Percentiles rank a stretch among this genome's conserved stretches.
phyloP scores from a whole-genome alignment of 2,329 filamentous ascomycete genomes.

The Penicillium sumatraense region DNA sequence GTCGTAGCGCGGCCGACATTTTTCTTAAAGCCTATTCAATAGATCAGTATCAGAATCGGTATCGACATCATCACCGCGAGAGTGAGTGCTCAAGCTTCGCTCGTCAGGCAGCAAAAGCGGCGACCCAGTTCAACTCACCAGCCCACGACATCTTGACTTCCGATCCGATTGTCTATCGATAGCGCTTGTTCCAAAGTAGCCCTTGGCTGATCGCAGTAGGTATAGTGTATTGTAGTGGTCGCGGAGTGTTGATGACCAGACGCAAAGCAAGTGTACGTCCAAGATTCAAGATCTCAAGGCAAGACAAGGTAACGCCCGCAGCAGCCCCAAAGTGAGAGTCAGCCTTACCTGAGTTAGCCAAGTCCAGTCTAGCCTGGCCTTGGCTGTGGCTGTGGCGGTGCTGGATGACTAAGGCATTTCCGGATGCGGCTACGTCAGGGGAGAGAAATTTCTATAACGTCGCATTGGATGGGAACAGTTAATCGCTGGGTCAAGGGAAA shows the following conservation, averaged over 20 bases:
- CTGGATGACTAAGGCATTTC: slow-evolving; percentile 9
- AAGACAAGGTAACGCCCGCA: background rate
- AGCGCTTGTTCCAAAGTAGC: slow-evolving; percentile 29
- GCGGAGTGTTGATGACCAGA: too few relatives aligned
- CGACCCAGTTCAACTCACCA: slow-evolving; percentile 52
- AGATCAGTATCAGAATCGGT: too few relatives aligned
- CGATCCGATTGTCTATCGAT: too few relatives aligned
- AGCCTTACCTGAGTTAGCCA: too few relatives aligned
- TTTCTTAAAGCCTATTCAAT: slow-evolving; percentile 85
- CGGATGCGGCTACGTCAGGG: slow-evolving; percentile 25
- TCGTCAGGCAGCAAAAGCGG: background rate
- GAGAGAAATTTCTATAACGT: too few relatives aligned
- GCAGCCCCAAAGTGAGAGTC: slow-evolving; percentile 11
- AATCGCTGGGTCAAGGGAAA: too few relatives aligned
- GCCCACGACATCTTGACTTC: slow-evolving; percentile 75
- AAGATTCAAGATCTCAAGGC: background rate
- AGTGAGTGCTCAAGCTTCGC: too few relatives aligned
- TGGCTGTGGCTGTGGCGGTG: background rate
- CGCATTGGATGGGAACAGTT: too few relatives aligned
- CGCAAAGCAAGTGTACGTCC: too few relatives aligned
- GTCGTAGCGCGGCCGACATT: slow-evolving; percentile 99
- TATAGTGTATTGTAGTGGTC: background rate
- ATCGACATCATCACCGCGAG: too few relatives aligned
- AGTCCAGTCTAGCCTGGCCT: too few relatives aligned
- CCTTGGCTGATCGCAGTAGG: too few relatives aligned